These are phyloP conservation scores for Leccinum truebloodii DNA, from an alignment of 768 basidiomycete species.

Conservation along the genomic window DNA sequence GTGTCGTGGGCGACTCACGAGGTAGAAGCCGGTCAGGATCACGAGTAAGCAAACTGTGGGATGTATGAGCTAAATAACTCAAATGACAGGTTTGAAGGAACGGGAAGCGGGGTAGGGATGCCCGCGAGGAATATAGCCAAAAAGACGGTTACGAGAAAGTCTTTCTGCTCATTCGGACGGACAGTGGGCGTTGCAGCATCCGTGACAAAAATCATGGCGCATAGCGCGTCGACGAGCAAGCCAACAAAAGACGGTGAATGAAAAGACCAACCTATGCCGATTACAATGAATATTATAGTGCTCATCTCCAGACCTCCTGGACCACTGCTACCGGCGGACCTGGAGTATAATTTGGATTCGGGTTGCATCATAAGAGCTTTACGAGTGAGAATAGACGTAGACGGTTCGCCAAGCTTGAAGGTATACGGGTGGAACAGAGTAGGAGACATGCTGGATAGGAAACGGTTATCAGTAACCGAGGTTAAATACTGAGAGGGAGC, in stretches of 20 bases:
- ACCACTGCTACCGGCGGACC: conserved; percentile 8
- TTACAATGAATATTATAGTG: conserved; percentile 26
- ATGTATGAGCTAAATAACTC: conserved; percentile 13
- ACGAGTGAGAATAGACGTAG: neutral
- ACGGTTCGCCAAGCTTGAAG: conserved; percentile 1
- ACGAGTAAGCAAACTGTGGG: conserved; percentile 24
- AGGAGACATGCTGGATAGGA: conserved; percentile 12
- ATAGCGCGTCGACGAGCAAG: conserved; percentile 1
- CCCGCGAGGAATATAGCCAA: neutral
- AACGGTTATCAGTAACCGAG: neutral
- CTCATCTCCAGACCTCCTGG: conserved; percentile 9
- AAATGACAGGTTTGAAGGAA: neutral
- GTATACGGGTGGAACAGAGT: conserved; percentile 5
- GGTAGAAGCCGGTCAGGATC: conserved; percentile 30
- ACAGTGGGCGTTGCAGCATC: neutral
- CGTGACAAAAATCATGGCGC: neutral
- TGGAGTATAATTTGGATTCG: conserved; percentile 11
- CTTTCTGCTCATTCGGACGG: neutral
- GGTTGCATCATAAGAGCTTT: conserved; percentile 3
- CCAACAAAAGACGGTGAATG: neutral
- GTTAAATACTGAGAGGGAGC: conserved; percentile 20
- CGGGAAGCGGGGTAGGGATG: neutral
- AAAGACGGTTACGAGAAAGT: neutral
- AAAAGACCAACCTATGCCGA: conserved; percentile 28
- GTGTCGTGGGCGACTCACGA: conserved; percentile 22